Percentiles rank a stretch among this genome's conserved stretches.
Conservation (phyloP, 2,329 filamentous ascomycete species). For the Fusarium scirpi region DNA sequence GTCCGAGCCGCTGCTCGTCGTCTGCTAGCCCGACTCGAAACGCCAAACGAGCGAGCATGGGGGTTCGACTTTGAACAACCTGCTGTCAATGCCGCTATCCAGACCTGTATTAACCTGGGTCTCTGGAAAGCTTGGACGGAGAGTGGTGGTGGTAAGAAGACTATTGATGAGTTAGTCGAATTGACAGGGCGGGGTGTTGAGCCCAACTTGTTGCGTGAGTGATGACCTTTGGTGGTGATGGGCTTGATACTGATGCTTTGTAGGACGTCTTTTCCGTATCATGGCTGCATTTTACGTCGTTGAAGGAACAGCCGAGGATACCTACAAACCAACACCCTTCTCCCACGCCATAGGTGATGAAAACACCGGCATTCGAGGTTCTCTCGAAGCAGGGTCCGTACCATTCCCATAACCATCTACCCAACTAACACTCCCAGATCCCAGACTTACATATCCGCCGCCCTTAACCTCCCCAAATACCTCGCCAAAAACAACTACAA, state of each 20-base stretch:
- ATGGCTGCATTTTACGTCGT: constrained; percentile 36
- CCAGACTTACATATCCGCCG: constrained; percentile 33
- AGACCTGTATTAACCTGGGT: constrained; percentile 26
- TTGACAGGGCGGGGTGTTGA: constrained; percentile 4
- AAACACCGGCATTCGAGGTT: constrained; percentile 34
- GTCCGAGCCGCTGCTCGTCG: constrained; percentile 29
- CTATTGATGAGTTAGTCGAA: constrained; percentile 25
- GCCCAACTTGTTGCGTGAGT: no score
- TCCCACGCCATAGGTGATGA: constrained; percentile 36
- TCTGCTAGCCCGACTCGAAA: constrained; percentile 23
- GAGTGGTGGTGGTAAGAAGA: constrained; percentile 17
- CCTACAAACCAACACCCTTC: constrained; percentile 31
- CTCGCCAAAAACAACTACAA: constrained; percentile 26
- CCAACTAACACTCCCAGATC: not conserved
- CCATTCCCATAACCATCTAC: fast-evolving
- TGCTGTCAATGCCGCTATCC: constrained; percentile 28
- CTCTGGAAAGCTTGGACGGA: constrained; percentile 32
- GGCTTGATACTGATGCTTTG: fast-evolving
- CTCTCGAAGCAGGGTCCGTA: constrained; percentile 29
- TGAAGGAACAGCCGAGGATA: constrained; percentile 28
- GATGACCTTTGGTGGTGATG: no score
- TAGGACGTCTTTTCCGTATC: constrained; percentile 32
- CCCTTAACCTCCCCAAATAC: constrained; percentile 35
- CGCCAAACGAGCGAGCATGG: constrained; percentile 35
- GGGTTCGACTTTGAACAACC: constrained; percentile 37